Percentiles rank a stretch among this genome's conserved stretches.
Conservation (phyloP, 768 basidiomycete species). For the Macrolepiota fuliginosa region DNA sequence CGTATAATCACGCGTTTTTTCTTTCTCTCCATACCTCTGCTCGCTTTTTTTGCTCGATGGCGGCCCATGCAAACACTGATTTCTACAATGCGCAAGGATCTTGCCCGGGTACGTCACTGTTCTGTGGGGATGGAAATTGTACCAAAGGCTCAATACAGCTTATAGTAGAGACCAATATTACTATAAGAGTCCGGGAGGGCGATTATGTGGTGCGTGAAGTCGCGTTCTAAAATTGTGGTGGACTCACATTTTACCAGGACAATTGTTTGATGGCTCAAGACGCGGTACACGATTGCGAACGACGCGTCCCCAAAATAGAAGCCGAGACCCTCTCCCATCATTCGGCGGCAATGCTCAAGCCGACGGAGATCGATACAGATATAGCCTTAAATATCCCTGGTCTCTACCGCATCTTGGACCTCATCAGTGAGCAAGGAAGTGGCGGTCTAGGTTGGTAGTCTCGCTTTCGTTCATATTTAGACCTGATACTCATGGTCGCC, state of each 20-base stretch:
- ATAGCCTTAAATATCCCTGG: not conserved
- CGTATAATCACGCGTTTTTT: not conserved
- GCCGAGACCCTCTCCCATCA: not conserved
- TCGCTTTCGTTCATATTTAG: not conserved
- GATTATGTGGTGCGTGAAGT: not conserved
- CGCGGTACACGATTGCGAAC: not conserved
- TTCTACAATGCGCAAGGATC: not conserved
- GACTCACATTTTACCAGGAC: not conserved
- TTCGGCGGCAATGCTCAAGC: not conserved
- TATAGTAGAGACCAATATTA: not conserved
- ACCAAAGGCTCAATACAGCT: not conserved
- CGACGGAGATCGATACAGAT: not conserved
- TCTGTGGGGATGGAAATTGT: not conserved
- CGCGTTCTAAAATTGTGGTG: not conserved
- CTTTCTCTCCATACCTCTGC: not conserved
- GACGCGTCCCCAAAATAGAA: not conserved
- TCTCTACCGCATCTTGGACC: slow-evolving; percentile 15
- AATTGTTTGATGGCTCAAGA: not conserved
- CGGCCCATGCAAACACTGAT: not conserved
- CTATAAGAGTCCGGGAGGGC: not conserved
- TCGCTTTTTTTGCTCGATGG: not conserved
- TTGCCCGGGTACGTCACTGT: not conserved
- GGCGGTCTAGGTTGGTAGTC: slow-evolving; percentile 37
- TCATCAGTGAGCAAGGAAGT: slow-evolving; percentile 23
- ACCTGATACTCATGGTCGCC: not conserved